Evolutionary conservation across 768 basidiomycete genomes (phyloP).

Genomic region (Rhodotorula babjevae): DNA sequence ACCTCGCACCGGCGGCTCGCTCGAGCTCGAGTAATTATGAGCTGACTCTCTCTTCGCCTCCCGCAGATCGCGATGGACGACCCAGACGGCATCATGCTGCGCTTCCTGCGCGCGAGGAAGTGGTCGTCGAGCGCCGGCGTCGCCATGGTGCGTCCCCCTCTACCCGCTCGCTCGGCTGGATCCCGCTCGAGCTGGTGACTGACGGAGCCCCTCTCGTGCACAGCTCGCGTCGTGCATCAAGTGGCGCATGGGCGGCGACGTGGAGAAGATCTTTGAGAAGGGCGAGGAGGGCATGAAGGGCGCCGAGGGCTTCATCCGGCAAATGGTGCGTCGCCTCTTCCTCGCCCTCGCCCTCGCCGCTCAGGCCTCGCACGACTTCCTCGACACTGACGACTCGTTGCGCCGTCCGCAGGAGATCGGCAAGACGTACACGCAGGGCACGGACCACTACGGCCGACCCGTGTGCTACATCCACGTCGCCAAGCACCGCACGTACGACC

Average conservation of each 20-base stretch:
- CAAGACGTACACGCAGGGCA: conserved; percentile 39
- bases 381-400: too few relatives aligned
- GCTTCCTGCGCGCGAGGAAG: conserved; percentile 41
- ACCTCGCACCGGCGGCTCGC: too few relatives aligned
- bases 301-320: conserved; percentile 37
- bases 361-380: too few relatives aligned
- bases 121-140: conserved; percentile 40
- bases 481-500: conserved; percentile 31
- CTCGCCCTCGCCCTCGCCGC: too few relatives aligned
- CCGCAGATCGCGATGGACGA: conserved; percentile 31
- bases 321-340: conserved; percentile 16
- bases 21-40: too few relatives aligned
- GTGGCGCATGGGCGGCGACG: conserved; percentile 40
- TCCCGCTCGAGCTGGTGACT: not conserved
- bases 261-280: conserved; percentile 39
- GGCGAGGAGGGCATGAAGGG: conserved; percentile 40
- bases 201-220: too few relatives aligned
- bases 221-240: conserved; percentile 38
- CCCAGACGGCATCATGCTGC: conserved; percentile 37
- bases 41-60: too few relatives aligned
- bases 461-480: conserved; percentile 36
- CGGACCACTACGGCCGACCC: conserved; percentile 38
- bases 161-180: not conserved
- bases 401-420: conserved; percentile 13
- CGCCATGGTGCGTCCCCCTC: conserved; percentile 28